Conservation (phyloP, 257 asterid genomes). For the Thymus mandschuricus region DNA sequence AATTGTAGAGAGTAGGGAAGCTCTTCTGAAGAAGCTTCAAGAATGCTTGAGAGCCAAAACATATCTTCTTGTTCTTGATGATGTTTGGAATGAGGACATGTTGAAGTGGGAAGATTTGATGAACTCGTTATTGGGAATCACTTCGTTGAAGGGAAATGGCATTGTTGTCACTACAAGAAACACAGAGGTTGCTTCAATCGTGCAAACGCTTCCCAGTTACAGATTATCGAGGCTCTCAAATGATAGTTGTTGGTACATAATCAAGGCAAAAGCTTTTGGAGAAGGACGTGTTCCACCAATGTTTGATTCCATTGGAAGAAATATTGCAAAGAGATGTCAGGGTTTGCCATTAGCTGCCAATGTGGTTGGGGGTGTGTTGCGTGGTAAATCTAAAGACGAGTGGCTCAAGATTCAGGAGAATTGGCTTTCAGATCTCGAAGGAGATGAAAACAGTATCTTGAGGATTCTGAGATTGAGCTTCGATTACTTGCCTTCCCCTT, state of each 20-base stretch:
- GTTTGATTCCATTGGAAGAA: constrained; percentile 23
- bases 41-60: not conserved
- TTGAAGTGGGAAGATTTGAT: not conserved
- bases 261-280: constrained; percentile 30
- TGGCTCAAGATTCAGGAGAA: not conserved
- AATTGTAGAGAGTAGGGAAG: not conserved
- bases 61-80: not conserved
- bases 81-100: not conserved
- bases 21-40: not conserved
- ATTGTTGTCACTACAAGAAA: not conserved
- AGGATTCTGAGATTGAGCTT: not conserved
- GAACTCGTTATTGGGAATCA: not conserved
- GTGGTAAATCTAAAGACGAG: not conserved
- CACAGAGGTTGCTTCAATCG: not conserved
- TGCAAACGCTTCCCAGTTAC: not conserved
- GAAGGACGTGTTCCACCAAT: constrained; percentile 16
- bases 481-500: not conserved
- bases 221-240: not conserved
- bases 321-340: constrained; percentile 34
- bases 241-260: constrained; percentile 30
- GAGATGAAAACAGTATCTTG: not conserved
- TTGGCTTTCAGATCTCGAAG: not conserved
- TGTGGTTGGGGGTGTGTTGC: constrained; percentile 36
- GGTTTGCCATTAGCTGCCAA: constrained; percentile 46
- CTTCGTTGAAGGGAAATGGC: not conserved